Conservation (phyloP, 2,329 filamentous ascomycete species). For the Myriosclerotinia curreyana region DNA sequence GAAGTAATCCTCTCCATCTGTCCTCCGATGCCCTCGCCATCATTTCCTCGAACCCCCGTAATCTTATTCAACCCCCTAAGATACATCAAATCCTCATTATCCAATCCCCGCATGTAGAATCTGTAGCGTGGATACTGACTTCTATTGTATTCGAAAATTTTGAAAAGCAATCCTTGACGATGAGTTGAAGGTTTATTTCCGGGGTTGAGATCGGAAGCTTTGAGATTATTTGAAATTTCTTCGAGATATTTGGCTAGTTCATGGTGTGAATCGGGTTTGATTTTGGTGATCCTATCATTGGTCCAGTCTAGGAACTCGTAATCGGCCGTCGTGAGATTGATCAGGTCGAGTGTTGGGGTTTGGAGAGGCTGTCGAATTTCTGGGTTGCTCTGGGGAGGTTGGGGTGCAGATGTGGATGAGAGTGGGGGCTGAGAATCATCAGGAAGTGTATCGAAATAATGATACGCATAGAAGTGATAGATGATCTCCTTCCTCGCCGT, state of each 20-base stretch:
- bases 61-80: too few relatives aligned
- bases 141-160: too few relatives aligned
- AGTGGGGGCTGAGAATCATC: not conserved
- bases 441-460: slow-evolving; percentile 1
- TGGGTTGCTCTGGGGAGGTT: too few relatives aligned
- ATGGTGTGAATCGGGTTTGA: not conserved
- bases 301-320: not conserved
- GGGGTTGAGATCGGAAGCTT: not conserved
- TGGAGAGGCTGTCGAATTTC: too few relatives aligned
- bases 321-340: not conserved
- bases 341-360: too few relatives aligned
- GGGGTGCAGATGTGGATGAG: too few relatives aligned
- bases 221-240: not conserved
- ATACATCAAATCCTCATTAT: too few relatives aligned
- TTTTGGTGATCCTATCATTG: not conserved
- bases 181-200: not conserved
- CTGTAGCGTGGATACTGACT: too few relatives aligned
- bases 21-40: too few relatives aligned
- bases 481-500: not conserved
- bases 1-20: too few relatives aligned
- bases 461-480: slow-evolving; percentile 8
- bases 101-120: too few relatives aligned
- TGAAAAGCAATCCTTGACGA: not conserved
- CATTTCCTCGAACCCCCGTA: too few relatives aligned
- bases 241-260: not conserved